Evolutionary conservation across 177 flowering plant genomes (phyloP), one percentile per base, ranked within the genome.

Genomic region (Vitis hybrid): DNA sequence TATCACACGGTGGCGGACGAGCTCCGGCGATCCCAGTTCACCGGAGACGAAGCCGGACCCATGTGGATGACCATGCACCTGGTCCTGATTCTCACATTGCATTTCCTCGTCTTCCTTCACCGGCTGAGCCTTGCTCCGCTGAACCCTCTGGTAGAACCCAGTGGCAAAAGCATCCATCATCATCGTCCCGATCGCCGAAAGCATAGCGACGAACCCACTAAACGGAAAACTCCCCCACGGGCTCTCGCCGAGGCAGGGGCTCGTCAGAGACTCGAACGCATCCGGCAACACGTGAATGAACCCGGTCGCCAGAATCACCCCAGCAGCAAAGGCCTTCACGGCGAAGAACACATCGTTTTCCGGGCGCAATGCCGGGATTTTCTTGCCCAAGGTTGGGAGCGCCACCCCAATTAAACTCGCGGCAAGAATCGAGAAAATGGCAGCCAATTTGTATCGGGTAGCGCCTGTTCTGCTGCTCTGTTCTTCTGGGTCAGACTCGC

Each of bases 321-420:
- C 87, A 0, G 87, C 87, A 0, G 87, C 85, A 55, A 84, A 82
- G 1, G 87, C 82, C 56, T 84, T 84, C 54, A 82, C 63, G 3
- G 79, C 2, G 70, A 82, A 75, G 74, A 82, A 82, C 48, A 80
- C 12, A n/a, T 71, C 57, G 12, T 65, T 78, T 18, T 82, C 84
- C 1, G 84, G 85, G 0, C 64, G 55, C 11, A 84, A 63, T 1
- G 82, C 78, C 15, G 78, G 70, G 10, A 82, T 51, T 0, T 51
- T n/a, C 55, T 74, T 77, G 9, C 85, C 87, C 5, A 77, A n/a
- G 1, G 80, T 15, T 15, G 87, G 87, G 5, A 84, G 63, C 9
- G 69, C 70, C 10, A 84, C 81, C 0, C 87, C 87, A 3, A 82
- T 59, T 8, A 71, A 78, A 5, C 87, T 68, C 3, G 85, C 77